Base-by-base conservation (phyloP, 768 basidiomycete species). In the Suillus hirtellus region DNA sequence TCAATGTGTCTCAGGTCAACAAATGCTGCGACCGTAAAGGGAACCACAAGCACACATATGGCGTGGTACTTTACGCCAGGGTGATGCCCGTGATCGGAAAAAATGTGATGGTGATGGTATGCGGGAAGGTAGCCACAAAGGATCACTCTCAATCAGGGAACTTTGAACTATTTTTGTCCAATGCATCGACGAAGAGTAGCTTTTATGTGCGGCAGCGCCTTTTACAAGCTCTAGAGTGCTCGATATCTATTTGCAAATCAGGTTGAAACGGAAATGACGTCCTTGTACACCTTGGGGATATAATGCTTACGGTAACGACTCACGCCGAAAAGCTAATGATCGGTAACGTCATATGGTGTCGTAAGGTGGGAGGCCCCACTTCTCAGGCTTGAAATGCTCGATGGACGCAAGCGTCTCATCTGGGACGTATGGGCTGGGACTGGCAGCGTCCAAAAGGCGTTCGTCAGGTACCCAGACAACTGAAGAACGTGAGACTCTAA, bases 391-490 rank as follows among this genome's bases (percentile, higher is more conserved):
- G 67, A 96, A 95, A 7, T 88, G 82, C 65, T 88, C 86, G 15
- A 95, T 71, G 5, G 89, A 87, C 49, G 68, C 70, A 7, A 94
- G 71, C 1, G 80, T 81, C 68, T 85, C 80, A 68, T 93, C 87
- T 12, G 89, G 81, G 67, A 69, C 74, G 72, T 87, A 82, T n/a
- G 75, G 68, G 14, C 78, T 82, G 49, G 77, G 63, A 68, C 83
- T 76, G n/a, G 78, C 80, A 4, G 87, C 73, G 3, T 79, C 75
- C 42, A 89, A 73, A 7, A 95, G 77, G 62, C 89, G 86, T 8
- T 81, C 69, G 68, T 95, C 93, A 2, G 94, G 93, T 17, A 95
- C 85, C 93, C 93, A 96, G 2, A 93, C 80, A 38, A 93, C 93
- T 93, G 67, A 38, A 49, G 40, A 50, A 46, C 14, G 40, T 15